phyloP scores from a whole-genome alignment of 2,329 filamentous ascomycete genomes.

The Periconia digitata region DNA sequence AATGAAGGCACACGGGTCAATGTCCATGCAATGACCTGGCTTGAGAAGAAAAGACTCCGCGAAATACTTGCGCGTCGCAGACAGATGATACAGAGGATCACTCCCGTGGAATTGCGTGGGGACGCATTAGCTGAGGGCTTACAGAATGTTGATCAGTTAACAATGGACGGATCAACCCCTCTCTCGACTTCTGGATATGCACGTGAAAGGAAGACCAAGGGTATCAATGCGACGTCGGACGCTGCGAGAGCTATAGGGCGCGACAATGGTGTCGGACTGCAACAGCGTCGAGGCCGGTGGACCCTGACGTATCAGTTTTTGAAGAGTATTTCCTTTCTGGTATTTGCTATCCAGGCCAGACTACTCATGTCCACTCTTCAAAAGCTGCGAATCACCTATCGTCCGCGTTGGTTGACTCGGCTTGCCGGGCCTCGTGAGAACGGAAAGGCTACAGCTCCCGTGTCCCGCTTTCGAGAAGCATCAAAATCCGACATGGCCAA shows the following conservation, averaged over 20 bases:
- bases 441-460: conserved; percentile 18
- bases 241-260: conserved; percentile 29
- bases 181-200: conserved; percentile 57
- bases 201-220: conserved; percentile 66
- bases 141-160: conserved; percentile 36
- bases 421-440: conserved; percentile 47
- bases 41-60: conserved; percentile 81
- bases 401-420: conserved; percentile 65
- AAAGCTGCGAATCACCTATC: conserved; percentile 61
- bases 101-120: conserved; percentile 46
- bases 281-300: conserved; percentile 78
- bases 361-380: conserved; percentile 57
- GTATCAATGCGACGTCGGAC: conserved; percentile 25
- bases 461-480: not conserved
- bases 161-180: conserved; percentile 33
- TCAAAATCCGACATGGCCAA: not conserved
- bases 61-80: conserved; percentile 65
- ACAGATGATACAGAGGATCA: conserved; percentile 39
- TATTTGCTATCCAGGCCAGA: conserved; percentile 61
- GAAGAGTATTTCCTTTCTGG: conserved; percentile 69
- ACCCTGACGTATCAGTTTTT: conserved; percentile 75
- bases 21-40: conserved; percentile 78
- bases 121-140: conserved; percentile 42
- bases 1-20: conserved; percentile 82
- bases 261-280: conserved; percentile 72